These are phyloP conservation scores for Colletotrichum endophyticum DNA, from an alignment of 2,329 filamentous ascomycete genomes.

Conservation along the genomic window DNA sequence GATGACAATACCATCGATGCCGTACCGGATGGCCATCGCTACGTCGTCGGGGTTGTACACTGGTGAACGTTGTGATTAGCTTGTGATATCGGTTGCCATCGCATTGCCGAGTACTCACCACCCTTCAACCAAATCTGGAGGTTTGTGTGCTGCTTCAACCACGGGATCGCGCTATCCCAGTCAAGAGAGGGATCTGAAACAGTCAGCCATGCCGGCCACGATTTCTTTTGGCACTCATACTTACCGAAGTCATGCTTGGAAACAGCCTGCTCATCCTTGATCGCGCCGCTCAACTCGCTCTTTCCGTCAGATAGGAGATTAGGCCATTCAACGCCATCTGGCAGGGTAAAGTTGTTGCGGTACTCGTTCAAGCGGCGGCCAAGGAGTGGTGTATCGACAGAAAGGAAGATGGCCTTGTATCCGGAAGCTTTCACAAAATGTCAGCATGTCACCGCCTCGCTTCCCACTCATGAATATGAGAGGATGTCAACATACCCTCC, in stretches of 20 bases:
- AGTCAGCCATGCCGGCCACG: background rate
- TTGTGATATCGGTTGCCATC: conserved; percentile 29
- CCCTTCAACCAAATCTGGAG: conserved; percentile 47
- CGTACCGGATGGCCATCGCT: conserved; percentile 41
- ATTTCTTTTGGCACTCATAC: background rate
- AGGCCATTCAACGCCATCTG: background rate
- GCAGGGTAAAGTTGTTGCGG: conserved; percentile 50
- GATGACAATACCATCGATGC: conserved; percentile 70
- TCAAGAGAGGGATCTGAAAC: background rate
- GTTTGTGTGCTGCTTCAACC: conserved; percentile 49
- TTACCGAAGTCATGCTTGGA: background rate
- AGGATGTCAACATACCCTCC: conserved; percentile 37
- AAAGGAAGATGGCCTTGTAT: conserved; percentile 59
- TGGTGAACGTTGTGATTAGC: background rate
- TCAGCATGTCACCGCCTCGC: background rate
- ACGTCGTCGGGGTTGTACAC: conserved; percentile 44
- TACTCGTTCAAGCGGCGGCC: conserved; percentile 59
- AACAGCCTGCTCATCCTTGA: background rate
- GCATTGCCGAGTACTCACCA: conserved; percentile 19
- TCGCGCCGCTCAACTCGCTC: conserved; percentile 16
- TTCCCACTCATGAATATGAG: background rate
- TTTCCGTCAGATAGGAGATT: conserved; percentile 16
- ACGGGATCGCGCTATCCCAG: conserved; percentile 55
- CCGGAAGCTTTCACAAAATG: background rate
- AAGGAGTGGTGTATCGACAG: conserved; percentile 58